These are phyloP conservation scores for Chrysanthemum makinoi DNA, from an alignment of 129 eudicot species.

Conservation along the genomic window DNA sequence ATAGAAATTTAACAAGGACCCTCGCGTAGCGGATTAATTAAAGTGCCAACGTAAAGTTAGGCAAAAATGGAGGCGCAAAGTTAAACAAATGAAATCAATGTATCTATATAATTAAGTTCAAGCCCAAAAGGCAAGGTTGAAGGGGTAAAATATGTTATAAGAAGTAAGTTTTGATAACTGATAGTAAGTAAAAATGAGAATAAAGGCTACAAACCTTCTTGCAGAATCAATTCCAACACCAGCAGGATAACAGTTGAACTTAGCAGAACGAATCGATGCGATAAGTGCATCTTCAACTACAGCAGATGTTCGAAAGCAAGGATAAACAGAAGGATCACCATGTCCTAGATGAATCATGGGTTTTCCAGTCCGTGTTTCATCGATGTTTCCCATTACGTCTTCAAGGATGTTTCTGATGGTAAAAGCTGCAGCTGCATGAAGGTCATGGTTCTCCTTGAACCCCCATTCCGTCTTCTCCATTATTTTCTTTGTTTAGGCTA, in stretches of 20 bases:
- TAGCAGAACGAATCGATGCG: slow-evolving; percentile 48
- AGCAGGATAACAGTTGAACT: slow-evolving; percentile 46
- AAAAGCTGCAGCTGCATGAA: slow-evolving; percentile 37
- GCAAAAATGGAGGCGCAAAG: background rate
- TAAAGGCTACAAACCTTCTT: slow-evolving; percentile 35
- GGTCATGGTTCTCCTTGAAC: slow-evolving; percentile 36
- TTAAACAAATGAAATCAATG: background rate
- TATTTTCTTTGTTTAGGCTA: background rate
- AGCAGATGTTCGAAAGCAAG: slow-evolving; percentile 41
- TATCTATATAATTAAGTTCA: background rate
- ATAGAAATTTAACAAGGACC: too few species aligned
- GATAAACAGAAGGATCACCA: slow-evolving; percentile 58
- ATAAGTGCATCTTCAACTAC: slow-evolving; percentile 45
- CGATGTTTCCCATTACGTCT: slow-evolving; percentile 26
- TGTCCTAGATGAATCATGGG: slow-evolving; percentile 50
- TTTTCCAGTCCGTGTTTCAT: slow-evolving; percentile 23
- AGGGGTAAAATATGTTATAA: too few species aligned
- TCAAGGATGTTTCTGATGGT: slow-evolving; percentile 40
- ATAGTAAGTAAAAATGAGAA: background rate
- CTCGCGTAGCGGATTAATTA: too few species aligned
- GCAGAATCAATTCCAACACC: slow-evolving; percentile 45
- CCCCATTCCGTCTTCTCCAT: slow-evolving; percentile 44
- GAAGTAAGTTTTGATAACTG: too few species aligned
- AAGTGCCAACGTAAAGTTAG: too few species aligned
- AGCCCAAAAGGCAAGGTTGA: too few species aligned